Evolutionary conservation across 495 filamentous ascomycete species (phyloP).

Genomic region (Astrothelium subdiscretum): DNA sequence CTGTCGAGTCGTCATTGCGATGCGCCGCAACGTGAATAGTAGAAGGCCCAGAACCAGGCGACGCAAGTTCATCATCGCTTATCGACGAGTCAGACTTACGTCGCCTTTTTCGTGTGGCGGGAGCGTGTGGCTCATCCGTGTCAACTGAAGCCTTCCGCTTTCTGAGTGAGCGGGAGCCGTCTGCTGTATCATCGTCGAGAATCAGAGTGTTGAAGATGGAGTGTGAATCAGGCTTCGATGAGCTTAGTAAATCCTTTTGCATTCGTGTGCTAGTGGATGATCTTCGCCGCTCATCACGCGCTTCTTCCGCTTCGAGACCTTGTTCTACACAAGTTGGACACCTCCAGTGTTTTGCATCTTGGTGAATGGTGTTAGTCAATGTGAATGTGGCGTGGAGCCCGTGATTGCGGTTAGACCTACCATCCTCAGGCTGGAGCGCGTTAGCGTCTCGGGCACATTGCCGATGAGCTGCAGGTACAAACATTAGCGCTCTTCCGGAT

Average conservation of each 20-base stretch:
- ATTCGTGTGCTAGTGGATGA: slow-evolving; percentile 24
- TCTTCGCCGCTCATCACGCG: slow-evolving; percentile 26
- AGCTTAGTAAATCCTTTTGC: slow-evolving; percentile 60
- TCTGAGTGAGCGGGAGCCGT: slow-evolving; percentile 73
- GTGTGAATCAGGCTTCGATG: slow-evolving; percentile 65
- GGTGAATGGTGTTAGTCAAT: slow-evolving; percentile 8
- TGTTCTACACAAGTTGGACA: slow-evolving; percentile 67
- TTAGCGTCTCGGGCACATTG: slow-evolving; percentile 81
- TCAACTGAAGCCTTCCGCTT: slow-evolving; percentile 65
- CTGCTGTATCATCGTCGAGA: slow-evolving; percentile 68
- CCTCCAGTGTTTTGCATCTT: slow-evolving; percentile 60
- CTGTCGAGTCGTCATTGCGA: background rate
- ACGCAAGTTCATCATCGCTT: background rate
- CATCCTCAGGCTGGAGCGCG: slow-evolving; percentile 55
- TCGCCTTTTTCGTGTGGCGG: slow-evolving; percentile 26
- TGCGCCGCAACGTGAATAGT: background rate
- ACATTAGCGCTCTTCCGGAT: slow-evolving; percentile 25
- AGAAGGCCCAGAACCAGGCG: background rate
- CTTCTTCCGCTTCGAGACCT: slow-evolving; percentile 38
- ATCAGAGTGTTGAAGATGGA: slow-evolving; percentile 76
- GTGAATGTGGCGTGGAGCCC: background rate
- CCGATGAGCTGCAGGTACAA: slow-evolving; percentile 60
- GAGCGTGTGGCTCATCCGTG: slow-evolving; percentile 32
- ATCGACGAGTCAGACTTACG: slow-evolving; percentile 13
- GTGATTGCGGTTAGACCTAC: slow-evolving; percentile 33